Base-by-base conservation (phyloP, 1,284 basidiomycete species). In the Ustilago bromivora region DNA sequence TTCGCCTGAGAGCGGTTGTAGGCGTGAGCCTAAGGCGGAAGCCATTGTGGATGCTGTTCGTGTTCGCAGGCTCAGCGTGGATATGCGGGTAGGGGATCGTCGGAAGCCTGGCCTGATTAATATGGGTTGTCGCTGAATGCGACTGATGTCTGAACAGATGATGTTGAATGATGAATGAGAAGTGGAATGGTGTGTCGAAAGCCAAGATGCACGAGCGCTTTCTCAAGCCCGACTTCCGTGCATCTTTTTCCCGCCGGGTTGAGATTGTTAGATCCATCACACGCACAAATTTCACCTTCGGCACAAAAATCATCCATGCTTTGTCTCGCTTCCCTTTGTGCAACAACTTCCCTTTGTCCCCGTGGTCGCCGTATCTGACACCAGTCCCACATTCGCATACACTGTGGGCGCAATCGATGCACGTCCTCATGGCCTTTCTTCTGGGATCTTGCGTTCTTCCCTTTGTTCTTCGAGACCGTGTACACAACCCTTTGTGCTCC, bases 1-100 rank as follows among this genome's bases (percentile, higher is more conserved):
- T 36, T 71, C 76, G 57, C 49, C 55, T 4, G 66, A 71, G 13
- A 78, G 61, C 19, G 72, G 61, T 49, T 68, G 67, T 9, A 75
- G 59, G 8, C 34, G 34, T 23, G 53, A 55, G 34, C 43, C 35
- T 11, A 46, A 49, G 10, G 34, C 57, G 12, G 71, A 69, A 0
- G 74, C 74, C 61, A 67, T 66, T n/a, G 12, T 51, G 19, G 49
- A 4, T 13, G 15, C 12, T 46, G 10, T 17, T 47, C 46, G 15
- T 47, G 46, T 38, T 38, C 36, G 36, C 36, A 9, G 36, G 10
- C 36, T 38, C 9, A 38, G 36, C 5, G 36, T 38, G 36, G 10
- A 3, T 38, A 38, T 38, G 36, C 13, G 23, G 23, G 23, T 13
- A 43, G 40, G 15, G 2, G 15, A 41, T 17, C 1, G 40, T 41